These are phyloP conservation scores for Phylloporus sp. DNA, from an alignment of 768 basidiomycete genomes.

Conservation along the genomic window DNA sequence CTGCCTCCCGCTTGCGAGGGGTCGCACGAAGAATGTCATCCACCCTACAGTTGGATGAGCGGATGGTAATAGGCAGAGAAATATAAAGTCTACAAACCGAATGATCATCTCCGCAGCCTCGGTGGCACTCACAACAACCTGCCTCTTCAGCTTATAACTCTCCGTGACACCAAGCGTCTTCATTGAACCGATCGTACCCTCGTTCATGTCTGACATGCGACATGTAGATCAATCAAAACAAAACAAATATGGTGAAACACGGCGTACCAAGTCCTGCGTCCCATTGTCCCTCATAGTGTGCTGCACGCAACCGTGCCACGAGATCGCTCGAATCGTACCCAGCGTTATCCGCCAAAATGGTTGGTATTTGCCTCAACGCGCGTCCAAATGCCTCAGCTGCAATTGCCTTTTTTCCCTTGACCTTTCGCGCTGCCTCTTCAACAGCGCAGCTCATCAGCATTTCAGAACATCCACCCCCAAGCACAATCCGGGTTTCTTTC, in stretches of 20 bases:
- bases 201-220: constrained; percentile 78
- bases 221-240: background rate
- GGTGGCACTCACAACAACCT: constrained; percentile 90
- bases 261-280: constrained; percentile 86
- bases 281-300: constrained; percentile 83
- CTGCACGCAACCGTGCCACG: constrained; percentile 83
- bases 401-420: constrained; percentile 93
- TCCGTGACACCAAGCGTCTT: constrained; percentile 84
- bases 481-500: constrained; percentile 90
- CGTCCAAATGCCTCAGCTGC: constrained; percentile 89
- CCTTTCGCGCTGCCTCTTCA: constrained; percentile 79
- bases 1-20: constrained; percentile 81
- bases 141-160: constrained; percentile 95
- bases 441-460: constrained; percentile 97
- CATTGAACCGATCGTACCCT: constrained; percentile 87
- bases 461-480: constrained; percentile 97
- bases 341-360: constrained; percentile 95
- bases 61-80: background rate
- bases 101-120: constrained; percentile 99
- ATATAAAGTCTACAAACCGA: constrained; percentile 48
- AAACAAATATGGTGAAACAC: background rate
- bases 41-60: constrained; percentile 47
- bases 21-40: constrained; percentile 88
- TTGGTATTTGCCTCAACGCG: constrained; percentile 92
- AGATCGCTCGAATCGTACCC: constrained; percentile 98